phyloP scores from a whole-genome alignment of 306 rosid genomes.

The Calophaca sinica region DNA sequence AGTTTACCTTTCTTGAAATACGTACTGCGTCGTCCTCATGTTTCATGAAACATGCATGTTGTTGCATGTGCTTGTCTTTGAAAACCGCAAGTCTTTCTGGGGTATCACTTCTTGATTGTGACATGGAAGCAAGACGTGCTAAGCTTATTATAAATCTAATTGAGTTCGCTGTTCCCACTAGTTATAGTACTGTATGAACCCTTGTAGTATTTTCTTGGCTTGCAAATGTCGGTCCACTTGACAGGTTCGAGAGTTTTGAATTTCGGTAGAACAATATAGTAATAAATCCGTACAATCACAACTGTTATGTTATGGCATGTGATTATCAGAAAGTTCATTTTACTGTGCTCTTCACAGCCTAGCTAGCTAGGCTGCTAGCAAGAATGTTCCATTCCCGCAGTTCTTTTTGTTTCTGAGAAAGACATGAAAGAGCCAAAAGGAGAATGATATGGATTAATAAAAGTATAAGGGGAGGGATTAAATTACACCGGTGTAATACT shows the following conservation, averaged over 20 bases:
- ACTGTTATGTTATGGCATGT: conserved; percentile 8
- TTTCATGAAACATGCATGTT: background rate
- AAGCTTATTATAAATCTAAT: conserved; percentile 17
- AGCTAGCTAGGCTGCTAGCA: conserved; percentile 12
- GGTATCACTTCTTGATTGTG: conserved; percentile 5
- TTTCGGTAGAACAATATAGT: background rate
- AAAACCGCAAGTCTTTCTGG: background rate
- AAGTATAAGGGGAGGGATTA: no score
- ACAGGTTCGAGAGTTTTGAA: conserved; percentile 41
- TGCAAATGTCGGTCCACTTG: conserved; percentile 51
- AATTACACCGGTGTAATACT: no score
- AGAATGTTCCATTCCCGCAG: conserved; percentile 42
- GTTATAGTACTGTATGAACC: conserved; percentile 6
- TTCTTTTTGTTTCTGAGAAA: background rate
- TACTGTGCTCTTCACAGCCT: background rate
- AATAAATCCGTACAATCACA: conserved; percentile 32
- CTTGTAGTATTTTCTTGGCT: conserved; percentile 41
- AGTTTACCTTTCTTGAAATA: conserved; percentile 37
- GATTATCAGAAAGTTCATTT: background rate
- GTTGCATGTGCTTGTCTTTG: conserved; percentile 48
- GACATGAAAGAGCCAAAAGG: background rate
- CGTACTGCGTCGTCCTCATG: conserved; percentile 2
- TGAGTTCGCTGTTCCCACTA: conserved; percentile 8
- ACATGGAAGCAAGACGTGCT: conserved; percentile 33
- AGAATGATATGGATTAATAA: no score